Percentiles rank a stretch among this genome's conserved stretches.
These are phyloP conservation scores for Aspergillus arachidicola DNA, from an alignment of 2,329 filamentous ascomycete species.

Conservation along the genomic window DNA sequence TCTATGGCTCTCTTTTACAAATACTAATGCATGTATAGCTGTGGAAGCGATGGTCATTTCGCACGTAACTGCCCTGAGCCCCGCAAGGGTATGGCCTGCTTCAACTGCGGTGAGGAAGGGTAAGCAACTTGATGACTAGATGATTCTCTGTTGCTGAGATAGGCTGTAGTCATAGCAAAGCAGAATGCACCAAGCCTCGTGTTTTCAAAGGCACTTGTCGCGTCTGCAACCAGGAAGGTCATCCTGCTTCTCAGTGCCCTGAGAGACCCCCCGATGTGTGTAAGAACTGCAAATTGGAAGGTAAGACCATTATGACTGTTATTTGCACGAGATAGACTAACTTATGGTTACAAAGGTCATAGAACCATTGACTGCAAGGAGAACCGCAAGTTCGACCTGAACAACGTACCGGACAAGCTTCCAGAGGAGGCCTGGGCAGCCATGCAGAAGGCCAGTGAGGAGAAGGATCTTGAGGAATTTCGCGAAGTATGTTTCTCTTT, in stretches of 20 bases:
- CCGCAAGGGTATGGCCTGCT: constrained; percentile 44
- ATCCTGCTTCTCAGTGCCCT: constrained; percentile 49
- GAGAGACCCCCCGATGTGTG: constrained; percentile 47
- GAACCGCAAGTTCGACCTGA: constrained; percentile 48
- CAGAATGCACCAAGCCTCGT: constrained; percentile 49
- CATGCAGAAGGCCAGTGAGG: constrained; percentile 52
- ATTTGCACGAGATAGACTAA: constrained; percentile 3
- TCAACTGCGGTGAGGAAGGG: constrained; percentile 47
- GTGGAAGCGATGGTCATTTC: constrained; percentile 41
- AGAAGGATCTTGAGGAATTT: constrained; percentile 55
- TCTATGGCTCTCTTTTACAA: neutral
- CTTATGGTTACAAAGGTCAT: constrained; percentile 41
- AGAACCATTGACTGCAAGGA: constrained; percentile 47
- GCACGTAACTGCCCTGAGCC: constrained; percentile 48
- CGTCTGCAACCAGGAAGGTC: constrained; percentile 50
- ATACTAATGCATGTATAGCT: constrained; percentile 29
- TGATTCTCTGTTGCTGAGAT: constrained; percentile 3
- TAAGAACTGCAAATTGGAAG: constrained; percentile 51
- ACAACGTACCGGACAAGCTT: constrained; percentile 49
- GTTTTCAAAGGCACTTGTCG: constrained; percentile 52
- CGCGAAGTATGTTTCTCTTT: constrained; percentile 40
- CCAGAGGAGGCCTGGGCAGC: constrained; percentile 54
- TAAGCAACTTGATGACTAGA: constrained; percentile 16
- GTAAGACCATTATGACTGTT: constrained; percentile 25
- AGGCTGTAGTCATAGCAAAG: constrained; percentile 42